Base-by-base conservation (phyloP, 345 rosid species). In the Eucalyptus curtisii region DNA sequence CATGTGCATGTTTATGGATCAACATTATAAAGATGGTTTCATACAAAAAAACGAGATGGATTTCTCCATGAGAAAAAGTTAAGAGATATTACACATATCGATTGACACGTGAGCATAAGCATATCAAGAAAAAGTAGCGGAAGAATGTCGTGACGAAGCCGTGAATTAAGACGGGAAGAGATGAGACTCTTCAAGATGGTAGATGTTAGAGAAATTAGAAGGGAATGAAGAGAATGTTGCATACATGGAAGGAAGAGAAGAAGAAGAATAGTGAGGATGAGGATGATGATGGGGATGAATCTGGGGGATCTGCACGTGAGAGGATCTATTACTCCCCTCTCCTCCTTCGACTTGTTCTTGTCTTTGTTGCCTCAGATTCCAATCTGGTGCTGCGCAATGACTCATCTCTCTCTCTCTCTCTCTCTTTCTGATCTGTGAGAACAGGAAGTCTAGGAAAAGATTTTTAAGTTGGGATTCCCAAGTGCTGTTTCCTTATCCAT, bases 361-460 rank as follows among this genome's bases (percentile, higher is more conserved):
- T 90, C 89, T 82, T 86, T 86, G 93, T 17, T 76, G 91, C 86
- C 59, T 90, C 86, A 88, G 90, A 84, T 92, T 91, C 92, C 92
- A 93, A 84, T 89, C 91, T 88, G 93, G 90, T 82, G 88, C 94
- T 48, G 79, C 59, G 57, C 90, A 89, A 50, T 93, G 88, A 91
- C 91, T 92, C 91, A 90, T 93, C 31, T 45, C 64, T 80, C 42
- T 79, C 85, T 86, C 80, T 89, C 48, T 89, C 49, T 49, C 42
- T 81, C 61, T 57, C 81, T 17, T 6, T 37, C 24, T 66, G 81
- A 37, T 37, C 45, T 37, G 42, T 37, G 82, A 37, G 47, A 76
- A 76, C 82, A 37, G 82, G 82, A 76, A 71, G 45, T 20, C 45
- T 37, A 76, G 47, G 27, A 76, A 22, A 40, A 76, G 82, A 37